These are phyloP conservation scores for Hordeum vulgare DNA, from an alignment of 176 grass and related monocot genomes.

Conservation along the genomic window DNA sequence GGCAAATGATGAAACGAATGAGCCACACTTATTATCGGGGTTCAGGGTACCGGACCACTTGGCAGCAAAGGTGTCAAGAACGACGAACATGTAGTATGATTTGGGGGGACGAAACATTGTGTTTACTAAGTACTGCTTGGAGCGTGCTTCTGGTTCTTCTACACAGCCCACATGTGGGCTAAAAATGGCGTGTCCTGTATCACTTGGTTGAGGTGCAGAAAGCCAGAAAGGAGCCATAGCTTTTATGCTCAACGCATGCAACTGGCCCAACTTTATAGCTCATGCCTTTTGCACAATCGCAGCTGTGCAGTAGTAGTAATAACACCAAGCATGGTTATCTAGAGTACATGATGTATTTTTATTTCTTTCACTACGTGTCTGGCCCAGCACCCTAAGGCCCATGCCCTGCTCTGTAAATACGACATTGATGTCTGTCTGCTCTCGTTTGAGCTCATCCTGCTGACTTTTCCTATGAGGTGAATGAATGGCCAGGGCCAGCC, in stretches of 20 bases:
- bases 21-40: neutral
- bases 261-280: constrained; percentile 35
- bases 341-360: neutral
- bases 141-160: constrained; percentile 13
- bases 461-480: neutral
- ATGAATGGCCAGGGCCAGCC: neutral
- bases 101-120: neutral
- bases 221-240: constrained; percentile 29
- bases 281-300: constrained; percentile 35
- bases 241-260: constrained; percentile 47
- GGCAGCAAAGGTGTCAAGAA: neutral
- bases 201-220: constrained; percentile 30
- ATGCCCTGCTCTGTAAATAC: neutral
- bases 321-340: constrained; percentile 3
- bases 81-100: neutral
- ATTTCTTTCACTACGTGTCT: neutral
- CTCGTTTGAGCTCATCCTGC: neutral
- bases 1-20: neutral
- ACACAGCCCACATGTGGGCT: constrained; percentile 16
- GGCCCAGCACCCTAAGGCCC: neutral
- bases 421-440: neutral
- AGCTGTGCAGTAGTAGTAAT: neutral
- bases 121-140: neutral
- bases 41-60: constrained; percentile 3
- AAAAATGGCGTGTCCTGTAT: constrained; percentile 23